A percentile compares a stretch with the other conserved stretches of the same genome.
Evolutionary conservation across 164 flowering plant species (phyloP).

Genomic region (grape (Vitis vinifera)): DNA sequence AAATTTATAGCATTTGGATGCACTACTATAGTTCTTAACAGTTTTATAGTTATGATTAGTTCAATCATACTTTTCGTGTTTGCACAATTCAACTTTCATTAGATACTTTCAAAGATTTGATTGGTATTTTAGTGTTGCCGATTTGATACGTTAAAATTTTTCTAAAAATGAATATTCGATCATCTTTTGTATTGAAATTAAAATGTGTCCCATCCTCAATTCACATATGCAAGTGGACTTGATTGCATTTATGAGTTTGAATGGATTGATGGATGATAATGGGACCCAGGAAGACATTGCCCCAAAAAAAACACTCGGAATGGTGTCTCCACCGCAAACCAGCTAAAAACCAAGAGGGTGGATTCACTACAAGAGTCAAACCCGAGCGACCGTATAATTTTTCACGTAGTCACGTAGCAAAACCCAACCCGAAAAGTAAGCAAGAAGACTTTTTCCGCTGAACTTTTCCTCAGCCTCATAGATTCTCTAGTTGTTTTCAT

Average conservation of each 20-base stretch:
- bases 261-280: slow-evolving; percentile 7
- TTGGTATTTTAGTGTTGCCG: too few species aligned
- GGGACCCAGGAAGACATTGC: neutral
- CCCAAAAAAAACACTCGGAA: slow-evolving; percentile 10
- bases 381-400: neutral
- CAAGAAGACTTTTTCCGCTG: slow-evolving; percentile 24
- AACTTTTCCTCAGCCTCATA: slow-evolving; percentile 15
- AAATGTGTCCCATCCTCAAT: too few species aligned
- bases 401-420: neutral
- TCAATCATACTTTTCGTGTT: too few species aligned
- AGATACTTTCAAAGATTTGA: too few species aligned
- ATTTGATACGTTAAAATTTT: too few species aligned
- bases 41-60: too few species aligned
- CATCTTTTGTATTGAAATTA: too few species aligned
- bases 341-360: slow-evolving; percentile 19
- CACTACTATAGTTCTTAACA: too few species aligned
- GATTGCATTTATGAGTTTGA: neutral
- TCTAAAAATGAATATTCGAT: too few species aligned
- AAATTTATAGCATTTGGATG: too few species aligned
- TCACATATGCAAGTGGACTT: too few species aligned
- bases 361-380: slow-evolving; percentile 22
- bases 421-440: slow-evolving; percentile 11
- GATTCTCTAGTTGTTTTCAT: slow-evolving; percentile 35
- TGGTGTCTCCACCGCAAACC: slow-evolving; percentile 15
- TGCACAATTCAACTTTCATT: too few species aligned